phyloP scores from a whole-genome alignment of 345 rosid genomes.

The Eutrema japonicum region DNA sequence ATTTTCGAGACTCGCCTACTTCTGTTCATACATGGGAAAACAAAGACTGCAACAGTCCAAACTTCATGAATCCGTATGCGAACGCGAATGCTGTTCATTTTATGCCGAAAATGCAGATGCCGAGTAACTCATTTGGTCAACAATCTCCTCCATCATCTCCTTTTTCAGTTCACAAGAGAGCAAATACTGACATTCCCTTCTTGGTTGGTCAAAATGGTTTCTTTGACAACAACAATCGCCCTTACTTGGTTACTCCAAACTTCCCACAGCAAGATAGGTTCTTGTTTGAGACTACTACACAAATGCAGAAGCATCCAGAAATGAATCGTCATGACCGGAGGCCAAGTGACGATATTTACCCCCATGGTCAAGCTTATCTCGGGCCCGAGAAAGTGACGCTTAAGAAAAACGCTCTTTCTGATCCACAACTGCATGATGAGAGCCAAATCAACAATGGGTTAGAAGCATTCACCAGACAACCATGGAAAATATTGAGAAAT shows the following conservation, averaged over 20 bases:
- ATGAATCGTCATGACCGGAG: conserved; percentile 49
- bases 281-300: conserved; percentile 45
- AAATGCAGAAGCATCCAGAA: conserved; percentile 41
- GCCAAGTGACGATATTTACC: conserved; percentile 51
- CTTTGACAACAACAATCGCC: conserved; percentile 41
- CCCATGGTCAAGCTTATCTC: conserved; percentile 40
- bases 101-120: conserved; percentile 42
- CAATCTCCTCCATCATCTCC: conserved; percentile 63
- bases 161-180: conserved; percentile 47
- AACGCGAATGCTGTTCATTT: conserved; percentile 47
- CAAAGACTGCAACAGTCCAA: conserved; percentile 53
- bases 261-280: conserved; percentile 47
- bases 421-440: conserved; percentile 57
- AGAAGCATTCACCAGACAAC: conserved; percentile 44
- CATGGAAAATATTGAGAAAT: conserved; percentile 46
- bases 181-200: conserved; percentile 47
- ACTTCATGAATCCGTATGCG: conserved; percentile 42
- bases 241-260: conserved; percentile 48
- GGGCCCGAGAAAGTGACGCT: conserved; percentile 42
- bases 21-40: conserved; percentile 51
- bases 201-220: conserved; percentile 41
- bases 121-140: conserved; percentile 41
- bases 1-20: conserved; percentile 53
- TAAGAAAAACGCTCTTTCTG: conserved; percentile 62
- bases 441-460: conserved; percentile 44